Percentiles rank a stretch among this genome's conserved stretches.
Conservation (phyloP, 495 filamentous ascomycete genomes). For the Hyphodiscus hymeniophilus region DNA sequence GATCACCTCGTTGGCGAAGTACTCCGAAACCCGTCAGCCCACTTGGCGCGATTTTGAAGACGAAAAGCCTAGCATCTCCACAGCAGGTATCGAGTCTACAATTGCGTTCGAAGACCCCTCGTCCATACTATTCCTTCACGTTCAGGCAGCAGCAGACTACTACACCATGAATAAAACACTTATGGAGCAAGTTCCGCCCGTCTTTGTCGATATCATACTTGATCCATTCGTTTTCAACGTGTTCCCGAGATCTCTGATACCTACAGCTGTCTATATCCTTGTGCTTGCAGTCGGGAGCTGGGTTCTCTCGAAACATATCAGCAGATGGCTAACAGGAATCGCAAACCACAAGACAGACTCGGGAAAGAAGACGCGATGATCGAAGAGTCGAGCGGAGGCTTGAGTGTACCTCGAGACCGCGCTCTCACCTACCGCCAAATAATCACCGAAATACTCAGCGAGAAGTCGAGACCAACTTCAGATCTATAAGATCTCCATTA, state of each 20-base stretch:
- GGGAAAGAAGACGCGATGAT: slow-evolving; percentile 25
- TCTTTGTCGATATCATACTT: slow-evolving; percentile 79
- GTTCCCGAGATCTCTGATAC: slow-evolving; percentile 60
- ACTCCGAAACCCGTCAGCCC: slow-evolving; percentile 40
- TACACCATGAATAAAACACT: slow-evolving; percentile 62
- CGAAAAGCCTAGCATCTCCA: slow-evolving; percentile 17
- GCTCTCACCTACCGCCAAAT: too few relatives aligned
- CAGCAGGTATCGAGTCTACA: slow-evolving; percentile 17
- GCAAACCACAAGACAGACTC: slow-evolving; percentile 19
- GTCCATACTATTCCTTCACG: slow-evolving; percentile 68
- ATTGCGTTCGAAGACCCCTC: slow-evolving; percentile 22
- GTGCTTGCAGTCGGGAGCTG: slow-evolving; percentile 45
- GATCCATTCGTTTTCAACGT: slow-evolving; percentile 75
- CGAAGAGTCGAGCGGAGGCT: too few relatives aligned
- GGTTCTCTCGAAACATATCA: slow-evolving; percentile 32
- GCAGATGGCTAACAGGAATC: slow-evolving; percentile 26
- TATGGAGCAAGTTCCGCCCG: slow-evolving; percentile 68
- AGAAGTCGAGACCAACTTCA: neutral
- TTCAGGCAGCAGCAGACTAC: slow-evolving; percentile 75
- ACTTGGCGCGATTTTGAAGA: slow-evolving; percentile 14
- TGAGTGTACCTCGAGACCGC: too few relatives aligned
- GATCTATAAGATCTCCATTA: slow-evolving; percentile 1
- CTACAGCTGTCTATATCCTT: slow-evolving; percentile 53
- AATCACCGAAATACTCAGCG: too few relatives aligned
- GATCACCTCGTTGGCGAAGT: slow-evolving; percentile 54